Evolutionary conservation across 352 stramenopile genomes (phyloP), one percentile per base, ranked within the genome.

Genomic region (Phytophthora megakarya): DNA sequence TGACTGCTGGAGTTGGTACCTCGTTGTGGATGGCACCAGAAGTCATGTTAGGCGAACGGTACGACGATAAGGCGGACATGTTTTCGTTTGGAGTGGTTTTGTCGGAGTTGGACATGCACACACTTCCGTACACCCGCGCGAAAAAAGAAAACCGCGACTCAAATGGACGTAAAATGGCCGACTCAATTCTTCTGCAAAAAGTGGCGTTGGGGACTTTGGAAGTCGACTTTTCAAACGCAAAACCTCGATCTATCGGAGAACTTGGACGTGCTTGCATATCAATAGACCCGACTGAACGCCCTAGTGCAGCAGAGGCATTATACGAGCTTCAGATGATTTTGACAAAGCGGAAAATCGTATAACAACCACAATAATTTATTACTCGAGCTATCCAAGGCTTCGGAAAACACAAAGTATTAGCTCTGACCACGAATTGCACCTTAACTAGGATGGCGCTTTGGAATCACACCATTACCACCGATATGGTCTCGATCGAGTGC

Each of bases 1-100:
- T 76, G 64, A 80, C 70, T 18, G 54, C 49, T 0, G 65, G 65
- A 5, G 57, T 72, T 3, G 59, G 59, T 2, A 56, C 49, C 3
- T 67, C 59, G 13, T 26, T 67, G 49, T 67, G 59, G 59, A 67
- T 67, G 49, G 59, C 59, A 8, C 60, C 60, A 0, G 60, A 63
- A 18, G 60, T 63, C 13, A 68, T 68, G 60, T 18, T 68, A 7
- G 51, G 51, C 11, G 51, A 68, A 11, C 10, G 53, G 5, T 68
- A 68, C 22, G 60, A 57, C 12, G 44, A 57, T n/a, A 68, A 68
- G 37, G 50, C 60, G 2, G 60, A 68, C n/a, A 68, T 63, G 26
- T 68, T 68, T 5, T 68, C 43, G 43, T 63, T 68, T 23, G 60
- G 58, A 1, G 51, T 68, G 3, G 60, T 68, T 5, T 33, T 68